A percentile compares a stretch with the other conserved stretches of the same genome.
phyloP scores from a whole-genome alignment of 2,329 filamentous ascomycete genomes.

The Phialophora macrospora region DNA sequence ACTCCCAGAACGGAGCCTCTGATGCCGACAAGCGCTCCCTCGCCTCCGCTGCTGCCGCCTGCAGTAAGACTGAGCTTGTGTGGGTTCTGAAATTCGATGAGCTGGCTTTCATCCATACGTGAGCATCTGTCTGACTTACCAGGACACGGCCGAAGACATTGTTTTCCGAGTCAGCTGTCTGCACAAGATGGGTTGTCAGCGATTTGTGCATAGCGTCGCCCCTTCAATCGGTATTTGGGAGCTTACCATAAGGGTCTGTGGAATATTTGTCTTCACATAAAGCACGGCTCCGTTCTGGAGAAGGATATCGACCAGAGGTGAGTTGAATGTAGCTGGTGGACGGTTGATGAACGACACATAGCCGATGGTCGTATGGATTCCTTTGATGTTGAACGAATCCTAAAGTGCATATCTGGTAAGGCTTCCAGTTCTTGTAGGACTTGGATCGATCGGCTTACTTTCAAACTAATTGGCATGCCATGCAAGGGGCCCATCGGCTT shows the following conservation, averaged over 20 bases:
- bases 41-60: conserved; percentile 70
- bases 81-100: conserved; percentile 54
- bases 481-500: conserved; percentile 66
- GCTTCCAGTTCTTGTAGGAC: background rate
- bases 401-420: conserved; percentile 41
- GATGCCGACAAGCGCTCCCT: conserved; percentile 65
- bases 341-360: conserved; percentile 39
- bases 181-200: too few species aligned
- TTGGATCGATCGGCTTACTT: conserved; percentile 11
- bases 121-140: too few species aligned
- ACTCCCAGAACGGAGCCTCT: conserved; percentile 64
- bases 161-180: conserved; percentile 62
- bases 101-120: too few species aligned
- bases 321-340: conserved; percentile 40
- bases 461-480: conserved; percentile 51
- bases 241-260: conserved; percentile 50
- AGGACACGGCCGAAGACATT: conserved; percentile 63
- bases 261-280: conserved; percentile 60
- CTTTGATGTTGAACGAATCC: conserved; percentile 46
- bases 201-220: too few species aligned
- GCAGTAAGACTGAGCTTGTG: conserved; percentile 63
- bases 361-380: conserved; percentile 42
- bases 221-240: too few species aligned
- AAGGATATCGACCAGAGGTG: conserved; percentile 39
- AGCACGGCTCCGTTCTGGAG: conserved; percentile 53